Evolutionary conservation across 2,329 filamentous ascomycete genomes (phyloP).

Genomic region (Camptophora hylomeconis): DNA sequence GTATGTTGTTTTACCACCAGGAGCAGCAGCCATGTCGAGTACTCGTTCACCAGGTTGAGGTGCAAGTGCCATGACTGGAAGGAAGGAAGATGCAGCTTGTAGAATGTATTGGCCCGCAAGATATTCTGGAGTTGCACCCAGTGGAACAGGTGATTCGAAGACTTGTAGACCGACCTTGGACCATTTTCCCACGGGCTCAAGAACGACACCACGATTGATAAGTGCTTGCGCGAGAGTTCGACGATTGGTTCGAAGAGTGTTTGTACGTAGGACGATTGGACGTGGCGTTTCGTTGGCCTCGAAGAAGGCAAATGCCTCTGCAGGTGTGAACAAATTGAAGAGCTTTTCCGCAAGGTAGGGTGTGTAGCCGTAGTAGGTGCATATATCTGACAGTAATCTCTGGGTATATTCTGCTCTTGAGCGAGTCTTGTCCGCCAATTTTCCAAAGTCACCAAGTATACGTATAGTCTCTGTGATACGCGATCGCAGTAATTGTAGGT

Average conservation of each 20-base stretch:
- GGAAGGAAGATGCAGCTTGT: conserved; percentile 89
- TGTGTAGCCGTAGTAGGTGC: conserved; percentile 93
- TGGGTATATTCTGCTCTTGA: conserved; percentile 79
- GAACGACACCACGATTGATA: conserved; percentile 89
- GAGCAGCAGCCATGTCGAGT: conserved; percentile 88
- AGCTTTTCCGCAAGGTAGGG: conserved; percentile 92
- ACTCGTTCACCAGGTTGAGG: conserved; percentile 87
- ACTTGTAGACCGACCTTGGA: conserved; percentile 94
- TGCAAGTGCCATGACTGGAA: conserved; percentile 93
- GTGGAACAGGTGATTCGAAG: conserved; percentile 76
- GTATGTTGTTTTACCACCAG: conserved; percentile 92
- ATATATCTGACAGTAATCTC: conserved; percentile 81
- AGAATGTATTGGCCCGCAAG: conserved; percentile 95
- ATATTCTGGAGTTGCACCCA: conserved; percentile 94
- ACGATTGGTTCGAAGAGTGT: conserved; percentile 69
- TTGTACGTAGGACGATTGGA: conserved; percentile 91
- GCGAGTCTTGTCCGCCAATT: conserved; percentile 63
- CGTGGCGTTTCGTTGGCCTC: conserved; percentile 94
- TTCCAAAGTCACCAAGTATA: conserved; percentile 77
- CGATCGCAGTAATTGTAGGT: conserved; percentile 75
- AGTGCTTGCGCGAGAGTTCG: conserved; percentile 79
- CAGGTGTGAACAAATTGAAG: conserved; percentile 78
- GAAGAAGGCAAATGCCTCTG: conserved; percentile 95
- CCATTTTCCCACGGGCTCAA: conserved; percentile 97
- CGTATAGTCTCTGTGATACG: conserved; percentile 89